Evolutionary conservation across 2,329 filamentous ascomycete genomes (phyloP), one percentile per base, ranked within the genome.

Genomic region (Monosporascus ibericus): DNA sequence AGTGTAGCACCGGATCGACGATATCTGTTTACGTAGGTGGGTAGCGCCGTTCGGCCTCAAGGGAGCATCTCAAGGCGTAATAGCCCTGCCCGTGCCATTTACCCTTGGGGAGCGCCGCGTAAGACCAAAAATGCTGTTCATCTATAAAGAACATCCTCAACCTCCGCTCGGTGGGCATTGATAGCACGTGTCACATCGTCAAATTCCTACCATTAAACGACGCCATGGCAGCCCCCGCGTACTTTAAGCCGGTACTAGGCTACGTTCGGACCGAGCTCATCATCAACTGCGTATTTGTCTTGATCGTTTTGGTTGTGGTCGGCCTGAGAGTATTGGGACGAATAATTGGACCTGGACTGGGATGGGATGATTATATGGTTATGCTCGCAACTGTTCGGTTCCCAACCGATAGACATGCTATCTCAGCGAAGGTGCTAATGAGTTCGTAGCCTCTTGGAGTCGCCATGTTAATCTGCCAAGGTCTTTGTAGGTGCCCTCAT

Each of bases 321-420:
- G 48, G 50, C 9, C 48, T 68, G 30, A 55, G 67, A 49, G 57
- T 68, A 3, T 18, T 60, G 0, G 65, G 63, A 3, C 63, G 67
- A 24, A n/a, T 65, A 8, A 57, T 51, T 6, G 68, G 67, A 1
- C 65, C 68, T 6, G 67, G 68, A 1, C 52, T 70, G 11, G 67
- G 67, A 24, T 65, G 59, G 61, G 68, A 70, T 50, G 68, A 70
- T 57, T 54, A 47, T 5, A 54, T 69, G 9, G 61, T 69, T 24
- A 54, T 70, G 15, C 47, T 66, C 9, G 58, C 64, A 3, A 65
- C 54, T 17, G 56, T 58, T 48, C 15, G 55, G 54, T 22, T 17
- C 34, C 40, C 1, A 47, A 22, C 17, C 7, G 25, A 9, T 15
- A 48, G n/a, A 11, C 37, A 40, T 8, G 34, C 14, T 24, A 17